These are phyloP conservation scores for Trametes coccinea DNA, from an alignment of 768 basidiomycete genomes.

Conservation along the genomic window DNA sequence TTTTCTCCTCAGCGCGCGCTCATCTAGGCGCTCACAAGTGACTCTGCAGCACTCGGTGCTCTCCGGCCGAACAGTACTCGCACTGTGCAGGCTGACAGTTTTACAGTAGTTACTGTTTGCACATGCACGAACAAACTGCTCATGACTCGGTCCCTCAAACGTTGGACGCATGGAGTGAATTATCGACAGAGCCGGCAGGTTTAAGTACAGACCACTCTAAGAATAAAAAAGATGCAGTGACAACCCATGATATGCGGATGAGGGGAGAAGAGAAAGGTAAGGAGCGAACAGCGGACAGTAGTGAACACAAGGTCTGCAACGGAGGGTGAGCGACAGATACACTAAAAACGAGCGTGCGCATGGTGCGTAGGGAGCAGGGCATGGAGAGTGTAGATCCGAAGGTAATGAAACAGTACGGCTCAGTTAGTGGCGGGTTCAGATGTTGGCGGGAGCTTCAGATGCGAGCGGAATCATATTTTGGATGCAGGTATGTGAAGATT, in stretches of 20 bases:
- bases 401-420: constrained; percentile 17
- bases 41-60: neutral
- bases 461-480: constrained; percentile 53
- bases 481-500: constrained; percentile 87
- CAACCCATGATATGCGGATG: constrained; percentile 21
- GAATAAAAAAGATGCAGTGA: constrained; percentile 24
- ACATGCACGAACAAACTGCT: too few relatives aligned
- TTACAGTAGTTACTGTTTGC: too few relatives aligned
- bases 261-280: constrained; percentile 15
- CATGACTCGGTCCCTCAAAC: too few relatives aligned
- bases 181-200: constrained; percentile 22
- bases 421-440: constrained; percentile 16
- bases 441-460: neutral
- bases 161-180: constrained; percentile 6
- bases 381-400: constrained; percentile 11
- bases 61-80: neutral
- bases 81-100: neutral
- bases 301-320: constrained; percentile 19
- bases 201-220: constrained; percentile 24
- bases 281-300: constrained; percentile 21
- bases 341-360: constrained; percentile 22
- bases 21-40: constrained; percentile 6
- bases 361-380: constrained; percentile 12
- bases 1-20: neutral
- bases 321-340: constrained; percentile 19